These are phyloP conservation scores for Phytophthora ohioensis DNA, from an alignment of 352 stramenopile species.

Conservation along the genomic window DNA sequence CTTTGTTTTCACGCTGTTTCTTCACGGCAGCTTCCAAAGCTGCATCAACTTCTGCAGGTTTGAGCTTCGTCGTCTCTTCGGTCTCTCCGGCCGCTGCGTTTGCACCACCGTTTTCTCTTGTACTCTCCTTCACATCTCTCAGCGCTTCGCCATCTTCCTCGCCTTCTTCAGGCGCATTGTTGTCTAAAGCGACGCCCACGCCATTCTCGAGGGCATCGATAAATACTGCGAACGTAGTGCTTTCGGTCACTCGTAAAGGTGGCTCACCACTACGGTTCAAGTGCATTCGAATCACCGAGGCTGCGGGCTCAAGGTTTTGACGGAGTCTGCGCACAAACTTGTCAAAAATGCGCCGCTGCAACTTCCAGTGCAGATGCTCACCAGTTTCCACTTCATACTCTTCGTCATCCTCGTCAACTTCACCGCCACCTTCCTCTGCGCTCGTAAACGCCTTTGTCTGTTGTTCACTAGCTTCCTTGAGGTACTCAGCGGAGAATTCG, in stretches of 20 bases:
- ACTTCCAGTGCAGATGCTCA: slow-evolving; percentile 50
- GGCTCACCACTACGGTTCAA: slow-evolving; percentile 43
- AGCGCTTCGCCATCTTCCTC: slow-evolving; percentile 48
- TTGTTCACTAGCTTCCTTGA: slow-evolving; percentile 20
- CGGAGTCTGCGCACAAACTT: slow-evolving; percentile 56
- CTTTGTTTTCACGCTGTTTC: slow-evolving; percentile 29
- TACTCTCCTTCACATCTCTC: neutral
- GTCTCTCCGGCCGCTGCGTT: neutral
- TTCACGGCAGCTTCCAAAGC: slow-evolving; percentile 39
- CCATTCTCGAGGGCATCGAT: slow-evolving; percentile 41
- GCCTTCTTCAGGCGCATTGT: slow-evolving; percentile 68
- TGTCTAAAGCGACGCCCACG: slow-evolving; percentile 45
- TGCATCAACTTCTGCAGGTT: slow-evolving; percentile 24
- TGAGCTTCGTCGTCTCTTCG: slow-evolving; percentile 21
- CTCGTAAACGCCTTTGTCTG: slow-evolving; percentile 19
- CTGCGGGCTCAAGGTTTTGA: slow-evolving; percentile 37
- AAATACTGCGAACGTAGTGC: slow-evolving; percentile 55
- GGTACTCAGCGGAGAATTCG: slow-evolving; percentile 30
- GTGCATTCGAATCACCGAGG: slow-evolving; percentile 34
- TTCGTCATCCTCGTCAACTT: slow-evolving; percentile 12
- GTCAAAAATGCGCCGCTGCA: slow-evolving; percentile 63
- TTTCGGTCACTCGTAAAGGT: slow-evolving; percentile 40
- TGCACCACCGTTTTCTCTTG: neutral
- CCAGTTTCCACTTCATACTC: slow-evolving; percentile 15
- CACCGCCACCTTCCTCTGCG: slow-evolving; percentile 16